A percentile compares a stretch with the other conserved stretches of the same genome.
Evolutionary conservation across 2,329 filamentous ascomycete genomes (phyloP).

Genomic region (Thermothelomyces thermophilus): DNA sequence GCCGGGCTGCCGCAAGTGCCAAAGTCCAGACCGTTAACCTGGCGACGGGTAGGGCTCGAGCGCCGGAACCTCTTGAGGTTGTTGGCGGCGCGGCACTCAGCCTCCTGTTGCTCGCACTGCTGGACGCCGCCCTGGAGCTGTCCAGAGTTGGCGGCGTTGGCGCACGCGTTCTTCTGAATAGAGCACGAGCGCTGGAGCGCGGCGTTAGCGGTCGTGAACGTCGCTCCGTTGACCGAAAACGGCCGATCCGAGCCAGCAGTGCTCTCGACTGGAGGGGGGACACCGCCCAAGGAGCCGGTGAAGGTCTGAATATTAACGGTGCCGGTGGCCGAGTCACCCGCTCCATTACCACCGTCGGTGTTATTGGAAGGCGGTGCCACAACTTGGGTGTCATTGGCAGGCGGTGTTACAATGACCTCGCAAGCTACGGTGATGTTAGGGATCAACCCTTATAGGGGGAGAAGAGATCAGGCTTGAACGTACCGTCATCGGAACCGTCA

Average conservation of each 20-base stretch:
- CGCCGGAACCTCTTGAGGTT: conserved; percentile 14
- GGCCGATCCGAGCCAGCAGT: conserved; percentile 33
- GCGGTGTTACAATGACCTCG: background rate
- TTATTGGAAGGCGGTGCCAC: background rate
- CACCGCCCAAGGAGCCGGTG: conserved; percentile 37
- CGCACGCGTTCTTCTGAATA: conserved; percentile 45
- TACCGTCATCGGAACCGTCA: background rate
- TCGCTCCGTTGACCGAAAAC: conserved; percentile 48
- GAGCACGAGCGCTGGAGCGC: conserved; percentile 44
- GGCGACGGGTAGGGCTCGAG: conserved; percentile 21
- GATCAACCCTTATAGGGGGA: too few relatives aligned
- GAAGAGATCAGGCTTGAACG: background rate
- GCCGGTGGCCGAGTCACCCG: conserved; percentile 11
- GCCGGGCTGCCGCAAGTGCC: conserved; percentile 42
- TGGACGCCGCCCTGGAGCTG: conserved; percentile 30
- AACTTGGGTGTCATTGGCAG: background rate
- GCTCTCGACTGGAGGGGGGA: conserved; percentile 37
- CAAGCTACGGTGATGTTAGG: background rate
- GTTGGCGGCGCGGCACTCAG: conserved; percentile 30
- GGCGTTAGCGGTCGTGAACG: conserved; percentile 43
- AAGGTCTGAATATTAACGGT: conserved; percentile 39
- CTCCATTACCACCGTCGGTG: too few relatives aligned
- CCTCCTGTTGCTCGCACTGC: conserved; percentile 40
- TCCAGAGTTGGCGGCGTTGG: conserved; percentile 42
- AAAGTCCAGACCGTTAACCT: conserved; percentile 32